These are phyloP conservation scores for Claviceps humidiphila DNA, from an alignment of 2,329 filamentous ascomycete species.

Conservation along the genomic window DNA sequence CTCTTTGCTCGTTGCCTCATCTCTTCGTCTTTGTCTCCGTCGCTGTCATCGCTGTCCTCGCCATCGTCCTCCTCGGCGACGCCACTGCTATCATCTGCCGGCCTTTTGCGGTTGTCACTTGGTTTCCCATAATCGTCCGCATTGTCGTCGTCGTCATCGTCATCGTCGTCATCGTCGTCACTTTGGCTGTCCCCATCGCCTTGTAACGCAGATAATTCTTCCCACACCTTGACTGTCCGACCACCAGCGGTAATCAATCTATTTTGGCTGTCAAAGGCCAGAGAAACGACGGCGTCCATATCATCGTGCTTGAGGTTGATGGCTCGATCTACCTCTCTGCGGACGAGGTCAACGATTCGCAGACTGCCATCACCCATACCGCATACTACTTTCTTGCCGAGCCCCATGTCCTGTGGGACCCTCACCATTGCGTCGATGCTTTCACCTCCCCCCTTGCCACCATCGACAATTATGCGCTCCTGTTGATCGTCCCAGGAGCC, in stretches of 20 bases:
- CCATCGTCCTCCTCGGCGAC: constrained; percentile 35
- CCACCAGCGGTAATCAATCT: constrained; percentile 86
- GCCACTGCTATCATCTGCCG: constrained; percentile 25
- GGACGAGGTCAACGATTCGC: constrained; percentile 60
- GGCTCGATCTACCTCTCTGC: constrained; percentile 57
- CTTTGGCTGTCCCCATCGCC: constrained; percentile 31
- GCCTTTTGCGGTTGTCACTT: not conserved
- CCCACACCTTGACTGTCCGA: constrained; percentile 79
- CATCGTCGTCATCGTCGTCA: constrained; percentile 31
- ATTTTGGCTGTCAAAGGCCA: constrained; percentile 75
- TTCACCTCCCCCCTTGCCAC: constrained; percentile 50
- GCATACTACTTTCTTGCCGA: constrained; percentile 62
- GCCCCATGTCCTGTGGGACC: constrained; percentile 56
- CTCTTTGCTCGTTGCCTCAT: constrained; percentile 33
- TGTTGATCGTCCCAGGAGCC: constrained; percentile 94
- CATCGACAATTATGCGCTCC: constrained; percentile 68
- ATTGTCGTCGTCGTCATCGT: constrained; percentile 31
- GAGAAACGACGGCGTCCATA: constrained; percentile 66
- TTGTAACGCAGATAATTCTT: constrained; percentile 53
- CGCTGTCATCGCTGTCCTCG: constrained; percentile 23
- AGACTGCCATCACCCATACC: constrained; percentile 73
- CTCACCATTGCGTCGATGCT: constrained; percentile 67
- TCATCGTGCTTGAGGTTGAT: constrained; percentile 61
- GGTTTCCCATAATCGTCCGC: constrained; percentile 27
- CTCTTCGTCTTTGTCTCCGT: constrained; percentile 20